Evolutionary conservation across 2,329 filamentous ascomycete genomes (phyloP).

Genomic region (Fusarium pininemorale): DNA sequence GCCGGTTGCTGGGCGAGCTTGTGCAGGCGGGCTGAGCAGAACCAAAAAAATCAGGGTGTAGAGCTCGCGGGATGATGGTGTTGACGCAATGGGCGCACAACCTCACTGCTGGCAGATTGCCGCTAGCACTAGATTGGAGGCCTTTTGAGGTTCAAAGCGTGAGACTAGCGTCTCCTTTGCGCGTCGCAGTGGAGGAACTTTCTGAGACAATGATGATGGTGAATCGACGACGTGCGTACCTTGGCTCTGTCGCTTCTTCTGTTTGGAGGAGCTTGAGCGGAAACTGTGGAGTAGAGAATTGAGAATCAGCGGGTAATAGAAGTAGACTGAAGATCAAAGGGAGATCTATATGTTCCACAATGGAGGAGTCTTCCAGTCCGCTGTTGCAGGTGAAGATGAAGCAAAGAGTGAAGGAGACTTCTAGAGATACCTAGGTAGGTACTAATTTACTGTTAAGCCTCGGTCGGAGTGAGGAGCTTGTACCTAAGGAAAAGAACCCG

Average conservation of each 20-base stretch:
- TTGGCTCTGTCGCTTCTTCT: slow-evolving; percentile 2
- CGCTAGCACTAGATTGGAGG: slow-evolving; percentile 29
- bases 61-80: slow-evolving; percentile 37
- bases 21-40: slow-evolving; percentile 11
- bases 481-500: neutral
- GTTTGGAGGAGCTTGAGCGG: slow-evolving; percentile 2
- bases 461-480: neutral
- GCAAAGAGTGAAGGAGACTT: neutral
- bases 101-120: slow-evolving; percentile 22
- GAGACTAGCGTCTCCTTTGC: slow-evolving; percentile 28
- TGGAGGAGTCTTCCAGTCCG: neutral
- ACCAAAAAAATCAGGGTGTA: slow-evolving; percentile 29
- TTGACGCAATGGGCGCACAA: slow-evolving; percentile 44
- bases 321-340: slow-evolving; percentile 23
- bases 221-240: slow-evolving; percentile 21
- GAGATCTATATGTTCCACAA: neutral
- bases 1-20: slow-evolving; percentile 25
- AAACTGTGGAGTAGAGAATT: slow-evolving; percentile 18
- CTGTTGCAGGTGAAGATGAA: neutral
- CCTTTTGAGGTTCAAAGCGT: slow-evolving; percentile 19
- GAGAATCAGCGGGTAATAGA: slow-evolving; percentile 31
- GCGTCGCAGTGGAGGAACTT: slow-evolving; percentile 19
- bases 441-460: neutral
- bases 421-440: neutral
- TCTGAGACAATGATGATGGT: slow-evolving; percentile 37